Percentiles rank a stretch among this genome's conserved stretches.
These are phyloP conservation scores for Lactarius indigo DNA, from an alignment of 768 basidiomycete species.

Conservation along the genomic window DNA sequence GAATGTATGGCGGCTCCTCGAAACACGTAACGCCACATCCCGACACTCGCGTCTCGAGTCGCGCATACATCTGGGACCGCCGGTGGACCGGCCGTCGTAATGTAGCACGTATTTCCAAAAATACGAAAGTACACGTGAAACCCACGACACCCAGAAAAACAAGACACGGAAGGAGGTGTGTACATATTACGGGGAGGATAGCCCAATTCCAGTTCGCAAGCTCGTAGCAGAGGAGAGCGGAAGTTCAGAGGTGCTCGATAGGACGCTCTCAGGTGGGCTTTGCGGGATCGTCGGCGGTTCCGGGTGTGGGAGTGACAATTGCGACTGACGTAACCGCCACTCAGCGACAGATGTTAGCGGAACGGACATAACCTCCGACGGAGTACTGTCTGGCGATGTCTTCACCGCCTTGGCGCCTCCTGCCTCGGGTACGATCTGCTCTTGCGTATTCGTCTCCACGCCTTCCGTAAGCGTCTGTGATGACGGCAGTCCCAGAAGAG, in stretches of 20 bases:
- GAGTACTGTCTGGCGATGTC: background rate
- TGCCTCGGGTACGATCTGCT: background rate
- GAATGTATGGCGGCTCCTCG: too few species aligned
- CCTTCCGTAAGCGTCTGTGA: background rate
- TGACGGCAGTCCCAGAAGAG: background rate
- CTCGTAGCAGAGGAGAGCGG: background rate
- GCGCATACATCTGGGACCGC: too few species aligned
- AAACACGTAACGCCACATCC: too few species aligned
- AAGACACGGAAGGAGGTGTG: background rate
- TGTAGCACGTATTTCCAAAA: too few species aligned
- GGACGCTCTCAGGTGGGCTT: background rate
- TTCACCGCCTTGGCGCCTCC: background rate
- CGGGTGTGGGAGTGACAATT: background rate
- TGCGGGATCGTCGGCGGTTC: background rate
- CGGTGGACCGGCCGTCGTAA: too few species aligned
- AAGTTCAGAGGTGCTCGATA: background rate
- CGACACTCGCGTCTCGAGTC: too few species aligned
- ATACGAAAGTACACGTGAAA: too few species aligned
- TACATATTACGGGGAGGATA: background rate
- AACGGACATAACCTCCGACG: background rate
- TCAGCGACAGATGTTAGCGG: background rate
- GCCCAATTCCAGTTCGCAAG: background rate
- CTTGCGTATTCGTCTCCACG: background rate
- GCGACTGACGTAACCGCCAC: background rate
- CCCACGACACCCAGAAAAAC: too few species aligned